A percentile compares a stretch with the other conserved stretches of the same genome.
Conservation (phyloP, 179 eudicot genomes). For the Beta lomatogona region DNA sequence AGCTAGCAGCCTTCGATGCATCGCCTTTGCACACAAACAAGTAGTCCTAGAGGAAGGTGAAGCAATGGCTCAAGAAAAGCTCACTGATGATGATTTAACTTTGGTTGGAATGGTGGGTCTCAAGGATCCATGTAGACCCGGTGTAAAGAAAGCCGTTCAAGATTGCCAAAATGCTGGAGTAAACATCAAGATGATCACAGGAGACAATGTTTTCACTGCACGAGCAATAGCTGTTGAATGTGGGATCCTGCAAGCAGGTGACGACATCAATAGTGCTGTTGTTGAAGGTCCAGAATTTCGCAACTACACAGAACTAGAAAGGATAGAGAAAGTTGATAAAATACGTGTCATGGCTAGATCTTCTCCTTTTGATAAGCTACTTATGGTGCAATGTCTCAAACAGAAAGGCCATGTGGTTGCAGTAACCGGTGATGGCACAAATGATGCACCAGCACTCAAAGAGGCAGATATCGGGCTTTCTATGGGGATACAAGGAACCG, state of each 20-base stretch:
- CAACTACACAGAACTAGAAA: slow-evolving; percentile 42
- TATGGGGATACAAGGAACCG: slow-evolving; percentile 66
- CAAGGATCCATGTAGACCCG: slow-evolving; percentile 61
- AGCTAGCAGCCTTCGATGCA: slow-evolving; percentile 62
- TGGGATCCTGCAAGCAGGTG: slow-evolving; percentile 40
- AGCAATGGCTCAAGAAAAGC: neutral
- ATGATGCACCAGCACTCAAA: slow-evolving; percentile 57
- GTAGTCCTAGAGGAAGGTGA: slow-evolving; percentile 26
- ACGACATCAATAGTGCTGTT: slow-evolving; percentile 30
- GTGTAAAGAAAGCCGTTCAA: slow-evolving; percentile 49
- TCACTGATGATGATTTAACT: slow-evolving; percentile 32
- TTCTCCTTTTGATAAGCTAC: slow-evolving; percentile 57
- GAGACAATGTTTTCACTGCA: slow-evolving; percentile 61
- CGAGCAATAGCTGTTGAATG: slow-evolving; percentile 54
- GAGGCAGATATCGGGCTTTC: slow-evolving; percentile 64
- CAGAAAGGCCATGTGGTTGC: slow-evolving; percentile 60
- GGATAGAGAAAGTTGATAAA: slow-evolving; percentile 46
- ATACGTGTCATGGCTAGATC: slow-evolving; percentile 61
- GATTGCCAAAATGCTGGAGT: slow-evolving; percentile 53
- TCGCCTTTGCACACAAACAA: slow-evolving; percentile 61
- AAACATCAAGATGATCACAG: slow-evolving; percentile 54
- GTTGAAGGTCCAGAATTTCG: slow-evolving; percentile 52
- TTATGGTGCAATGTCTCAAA: slow-evolving; percentile 55
- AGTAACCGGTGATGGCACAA: slow-evolving; percentile 59
- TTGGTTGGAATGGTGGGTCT: slow-evolving; percentile 52